Evolutionary conservation across 2,329 filamentous ascomycete species (phyloP).

Genomic region (Chaetothyriales sp.): DNA sequence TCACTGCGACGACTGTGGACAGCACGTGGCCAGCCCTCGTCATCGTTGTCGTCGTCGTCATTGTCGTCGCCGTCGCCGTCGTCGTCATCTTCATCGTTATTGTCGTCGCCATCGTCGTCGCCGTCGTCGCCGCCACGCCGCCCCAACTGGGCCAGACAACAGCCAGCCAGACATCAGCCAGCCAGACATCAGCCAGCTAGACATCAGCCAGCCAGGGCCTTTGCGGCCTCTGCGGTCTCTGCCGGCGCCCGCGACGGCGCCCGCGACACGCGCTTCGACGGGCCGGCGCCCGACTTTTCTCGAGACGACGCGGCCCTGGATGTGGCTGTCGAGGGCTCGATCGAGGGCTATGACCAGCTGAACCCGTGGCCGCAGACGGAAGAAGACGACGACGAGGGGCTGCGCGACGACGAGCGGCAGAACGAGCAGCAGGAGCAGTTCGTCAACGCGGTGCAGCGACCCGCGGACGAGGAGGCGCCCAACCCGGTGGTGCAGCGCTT

Average conservation of each 20-base stretch:
- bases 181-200: not conserved
- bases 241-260: too few relatives aligned
- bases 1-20: not conserved
- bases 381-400: not conserved
- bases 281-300: not conserved
- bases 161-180: not conserved
- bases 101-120: too few relatives aligned
- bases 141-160: not conserved
- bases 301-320: not conserved
- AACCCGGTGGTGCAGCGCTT: not conserved
- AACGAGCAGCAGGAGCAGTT: not conserved
- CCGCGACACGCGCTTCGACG: not conserved
- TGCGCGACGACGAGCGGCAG: not conserved
- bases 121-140: not conserved
- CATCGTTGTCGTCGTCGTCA: not conserved
- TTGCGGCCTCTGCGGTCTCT: not conserved
- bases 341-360: constrained; percentile 1
- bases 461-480: not conserved
- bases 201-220: not conserved
- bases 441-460: not conserved
- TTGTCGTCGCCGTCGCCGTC: not conserved
- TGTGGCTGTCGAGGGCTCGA: not conserved
- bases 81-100: too few relatives aligned
- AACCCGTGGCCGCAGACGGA: constrained; percentile 1
- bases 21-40: not conserved